Evolutionary conservation across 83 land plant genomes (phyloP), one percentile per base, ranked within the genome.

Genomic region (Thuja plicata): DNA sequence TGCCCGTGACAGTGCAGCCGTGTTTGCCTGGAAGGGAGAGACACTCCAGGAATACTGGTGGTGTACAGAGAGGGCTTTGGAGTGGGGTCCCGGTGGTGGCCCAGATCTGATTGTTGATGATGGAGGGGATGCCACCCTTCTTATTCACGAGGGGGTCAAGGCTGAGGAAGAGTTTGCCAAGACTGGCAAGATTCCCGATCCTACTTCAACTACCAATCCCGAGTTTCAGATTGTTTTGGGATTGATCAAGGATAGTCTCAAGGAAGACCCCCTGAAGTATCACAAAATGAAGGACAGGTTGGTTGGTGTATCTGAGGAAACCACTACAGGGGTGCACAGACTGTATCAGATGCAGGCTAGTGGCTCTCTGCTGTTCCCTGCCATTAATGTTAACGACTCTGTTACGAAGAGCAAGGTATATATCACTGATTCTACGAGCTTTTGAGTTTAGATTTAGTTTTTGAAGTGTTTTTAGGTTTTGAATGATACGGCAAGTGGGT

Each of bases 261-360:
- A 95, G 93, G 88, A 82, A 5, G 94, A 93, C 87, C 96, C 96
- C 30, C 90, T 87, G 91, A 54, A 54, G 57, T 54, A 54, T 54
- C 57, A 54, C 57, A 54, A 54, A 16, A 54, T 54, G 57, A 54
- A 92, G 92, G 93, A 94, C 74, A 93, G 99, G 82, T 80, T 96
- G 52, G 99, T 97, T 62, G 99, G 99, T 35, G 98, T 97, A 16
- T 96, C 98, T 17, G 99, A 97, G 92, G 98, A 95, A 92, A 97
- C 99, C 81, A 97, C 98, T 89, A 97, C 97, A 50, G 98, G 98
- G 13, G 97, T 97, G 41, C 94, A 95, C 93, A 90, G 98, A 79
- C 81, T 97, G 30, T 97, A 97, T 89, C 99, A 97, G 94, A 96
- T 97, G 97, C 94, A 95, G 92, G 91, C 88, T 1, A 92, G 87